Evolutionary conservation across 148 eudicot genomes (phyloP), one percentile per base, ranked within the genome.

Genomic region (Rhododendron henanense): DNA sequence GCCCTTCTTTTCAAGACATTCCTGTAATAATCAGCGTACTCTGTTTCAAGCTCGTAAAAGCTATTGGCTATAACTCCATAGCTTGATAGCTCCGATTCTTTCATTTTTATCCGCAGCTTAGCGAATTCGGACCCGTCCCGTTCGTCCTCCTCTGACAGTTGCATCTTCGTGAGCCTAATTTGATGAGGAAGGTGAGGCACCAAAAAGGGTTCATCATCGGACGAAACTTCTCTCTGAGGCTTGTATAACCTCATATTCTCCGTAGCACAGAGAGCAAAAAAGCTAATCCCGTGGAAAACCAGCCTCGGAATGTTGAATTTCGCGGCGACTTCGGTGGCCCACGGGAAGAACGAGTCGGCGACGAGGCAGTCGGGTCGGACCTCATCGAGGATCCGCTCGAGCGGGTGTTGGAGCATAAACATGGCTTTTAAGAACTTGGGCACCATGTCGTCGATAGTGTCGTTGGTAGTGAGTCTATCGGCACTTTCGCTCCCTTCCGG

Each of bases 21-120:
- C 82, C 81, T 88, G 79, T 84, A 91, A 47, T 91, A 83, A 45
- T 90, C 88, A 1, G 87, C 94, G 63, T 95, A 95, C 0, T 85
- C 94, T 0, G 94, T 89, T 85, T 94, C 96, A 5, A 94, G 90
- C 92, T 94, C 96, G 28, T 91, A 91, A 82, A 94, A 92, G 86
- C 93, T 94, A 47, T 95, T 94, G 0, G 87, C 85, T 15, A 95
- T 84, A 23, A 88, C 90, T 84, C 98, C 96, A 11, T 77, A 91
- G 79, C 93, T 91, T 8, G 11, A 84, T 6, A 77, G 10, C 75
- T 88, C 93, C 0, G 93, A 83, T 35, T 91, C 89, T 19, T 18
- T 82, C 28, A 81, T 23, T 55, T 31, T 14, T 11, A 21, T 37
- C 15, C 59, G 7, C 63, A 85, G 82, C n/a, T n/a, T n/a, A n/a